phyloP scores from a whole-genome alignment of 768 basidiomycete genomes.

The Pulveroboletus sp. region DNA sequence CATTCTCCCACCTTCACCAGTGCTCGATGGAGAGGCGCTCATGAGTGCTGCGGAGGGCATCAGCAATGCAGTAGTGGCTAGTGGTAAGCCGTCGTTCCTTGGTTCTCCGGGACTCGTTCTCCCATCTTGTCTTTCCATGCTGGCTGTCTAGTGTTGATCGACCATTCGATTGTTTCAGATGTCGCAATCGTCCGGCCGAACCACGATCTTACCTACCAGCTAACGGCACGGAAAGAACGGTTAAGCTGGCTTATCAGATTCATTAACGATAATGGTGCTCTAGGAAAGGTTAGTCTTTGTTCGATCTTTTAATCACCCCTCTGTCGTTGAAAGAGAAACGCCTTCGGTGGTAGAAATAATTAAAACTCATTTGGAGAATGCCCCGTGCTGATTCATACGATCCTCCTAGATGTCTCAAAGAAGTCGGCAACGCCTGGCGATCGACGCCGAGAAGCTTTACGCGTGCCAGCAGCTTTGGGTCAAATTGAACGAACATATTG shows the following conservation, averaged over 20 bases:
- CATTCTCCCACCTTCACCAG: conserved; percentile 62
- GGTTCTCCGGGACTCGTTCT: neutral
- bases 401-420: conserved; percentile 68
- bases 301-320: neutral
- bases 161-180: conserved; percentile 36
- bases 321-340: neutral
- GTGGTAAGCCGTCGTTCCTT: conserved; percentile 42
- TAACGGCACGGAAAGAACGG: conserved; percentile 68
- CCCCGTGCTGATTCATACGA: conserved; percentile 1
- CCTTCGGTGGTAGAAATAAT: neutral
- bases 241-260: conserved; percentile 84
- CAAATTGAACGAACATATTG: conserved; percentile 62
- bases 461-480: conserved; percentile 80
- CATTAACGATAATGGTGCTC: conserved; percentile 80
- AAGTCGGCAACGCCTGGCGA: conserved; percentile 67
- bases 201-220: conserved; percentile 76
- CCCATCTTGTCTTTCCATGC: neutral
- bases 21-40: conserved; percentile 70
- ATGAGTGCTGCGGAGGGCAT: conserved; percentile 78
- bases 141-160: neutral
- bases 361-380: neutral
- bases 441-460: conserved; percentile 83
- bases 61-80: conserved; percentile 64
- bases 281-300: conserved; percentile 54
- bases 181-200: conserved; percentile 62